Evolutionary conservation across 768 basidiomycete genomes (phyloP).

Genomic region (Lyophyllum shimeji): DNA sequence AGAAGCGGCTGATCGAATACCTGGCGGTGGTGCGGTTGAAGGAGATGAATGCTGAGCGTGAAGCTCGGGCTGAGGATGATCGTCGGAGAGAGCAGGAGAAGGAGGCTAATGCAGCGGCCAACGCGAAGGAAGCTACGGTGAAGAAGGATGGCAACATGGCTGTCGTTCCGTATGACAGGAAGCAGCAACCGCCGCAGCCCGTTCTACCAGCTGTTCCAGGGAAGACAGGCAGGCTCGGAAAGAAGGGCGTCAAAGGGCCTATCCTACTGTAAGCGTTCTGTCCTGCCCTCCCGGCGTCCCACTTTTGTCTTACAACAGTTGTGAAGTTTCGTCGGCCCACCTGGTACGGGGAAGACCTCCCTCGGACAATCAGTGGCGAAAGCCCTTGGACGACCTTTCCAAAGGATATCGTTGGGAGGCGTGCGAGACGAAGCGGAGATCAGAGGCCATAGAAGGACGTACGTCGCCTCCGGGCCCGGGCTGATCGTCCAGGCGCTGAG

Average conservation of each 20-base stretch:
- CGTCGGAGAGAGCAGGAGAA: constrained; percentile 18
- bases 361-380: constrained; percentile 88
- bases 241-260: constrained; percentile 63
- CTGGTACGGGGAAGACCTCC: constrained; percentile 90
- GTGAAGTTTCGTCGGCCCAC: constrained; percentile 83
- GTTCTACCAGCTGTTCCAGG: constrained; percentile 9
- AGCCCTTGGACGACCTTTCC: constrained; percentile 82
- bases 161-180: constrained; percentile 25
- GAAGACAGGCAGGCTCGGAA: constrained; percentile 18
- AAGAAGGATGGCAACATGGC: constrained; percentile 23
- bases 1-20: constrained; percentile 89
- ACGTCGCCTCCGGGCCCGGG: constrained; percentile 87
- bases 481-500: constrained; percentile 84
- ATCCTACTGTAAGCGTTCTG: constrained; percentile 55
- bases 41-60: constrained; percentile 43
- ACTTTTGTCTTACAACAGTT: constrained; percentile 13
- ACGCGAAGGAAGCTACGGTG: constrained; percentile 14
- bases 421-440: constrained; percentile 87
- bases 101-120: constrained; percentile 19
- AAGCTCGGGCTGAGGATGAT: constrained; percentile 30
- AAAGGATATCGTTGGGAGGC: constrained; percentile 89
- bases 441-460: constrained; percentile 65
- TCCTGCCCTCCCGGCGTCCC: neutral
- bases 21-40: constrained; percentile 78
- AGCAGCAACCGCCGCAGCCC: constrained; percentile 18